These are phyloP conservation scores for Fusarium sp. DNA, from an alignment of 2,329 filamentous ascomycete species.

Conservation along the genomic window DNA sequence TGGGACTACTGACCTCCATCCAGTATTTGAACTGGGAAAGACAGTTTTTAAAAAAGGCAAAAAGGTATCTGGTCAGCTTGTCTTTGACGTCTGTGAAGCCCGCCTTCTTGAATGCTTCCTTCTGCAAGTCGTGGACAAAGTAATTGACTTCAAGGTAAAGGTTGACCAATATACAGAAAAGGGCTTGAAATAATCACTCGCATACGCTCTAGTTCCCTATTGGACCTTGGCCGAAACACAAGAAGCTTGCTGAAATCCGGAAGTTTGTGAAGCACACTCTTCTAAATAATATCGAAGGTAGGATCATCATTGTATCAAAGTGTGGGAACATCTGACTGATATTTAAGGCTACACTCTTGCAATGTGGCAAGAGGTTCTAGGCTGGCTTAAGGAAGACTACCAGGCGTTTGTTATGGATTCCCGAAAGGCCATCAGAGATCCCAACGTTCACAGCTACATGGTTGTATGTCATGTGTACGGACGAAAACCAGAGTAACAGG, in stretches of 20 bases:
- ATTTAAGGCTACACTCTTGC: not conserved
- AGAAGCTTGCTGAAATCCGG: constrained; percentile 26
- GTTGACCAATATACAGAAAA: not conserved
- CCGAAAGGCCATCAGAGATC: constrained; percentile 6
- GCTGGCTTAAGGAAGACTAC: constrained; percentile 6
- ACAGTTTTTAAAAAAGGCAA: not conserved
- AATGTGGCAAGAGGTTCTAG: constrained; percentile 12
- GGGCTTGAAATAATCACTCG: not conserved
- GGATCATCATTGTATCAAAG: not conserved
- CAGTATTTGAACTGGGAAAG: not conserved
- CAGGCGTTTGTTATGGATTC: constrained; percentile 1
- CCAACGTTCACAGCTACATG: constrained; percentile 9
- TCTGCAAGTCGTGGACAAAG: not conserved
- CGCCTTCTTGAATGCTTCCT: too few species aligned
- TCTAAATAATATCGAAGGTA: constrained; percentile 11
- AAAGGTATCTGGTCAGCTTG: not conserved
- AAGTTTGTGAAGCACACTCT: constrained; percentile 12
- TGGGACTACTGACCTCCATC: not conserved
- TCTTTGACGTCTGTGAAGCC: not conserved
- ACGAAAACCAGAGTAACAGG: not conserved
- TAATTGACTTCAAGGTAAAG: constrained; percentile 4
- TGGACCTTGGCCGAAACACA: constrained; percentile 23
- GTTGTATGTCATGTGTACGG: constrained; percentile 3
- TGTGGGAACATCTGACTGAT: not conserved
- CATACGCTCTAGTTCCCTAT: constrained; percentile 1